These are phyloP conservation scores for Alternaria postmessia DNA, from an alignment of 2,329 filamentous ascomycete genomes.

Conservation along the genomic window DNA sequence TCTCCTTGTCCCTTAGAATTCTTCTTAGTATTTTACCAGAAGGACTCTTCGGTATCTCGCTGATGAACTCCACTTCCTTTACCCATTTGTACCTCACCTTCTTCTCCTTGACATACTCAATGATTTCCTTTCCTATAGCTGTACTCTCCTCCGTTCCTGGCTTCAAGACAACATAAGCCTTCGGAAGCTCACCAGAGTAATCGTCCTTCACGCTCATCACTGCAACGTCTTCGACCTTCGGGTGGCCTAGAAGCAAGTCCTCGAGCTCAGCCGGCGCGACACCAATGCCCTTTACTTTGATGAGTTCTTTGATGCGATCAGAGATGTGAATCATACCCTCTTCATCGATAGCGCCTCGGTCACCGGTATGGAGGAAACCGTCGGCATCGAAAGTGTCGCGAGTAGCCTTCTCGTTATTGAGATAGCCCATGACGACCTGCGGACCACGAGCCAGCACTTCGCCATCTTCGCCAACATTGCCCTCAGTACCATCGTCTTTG, in stretches of 20 bases:
- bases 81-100: conserved; percentile 59
- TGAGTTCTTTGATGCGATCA: conserved; percentile 73
- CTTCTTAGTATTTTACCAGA: conserved; percentile 59
- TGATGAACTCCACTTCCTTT: conserved; percentile 56
- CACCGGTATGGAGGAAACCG: conserved; percentile 66
- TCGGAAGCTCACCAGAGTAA: conserved; percentile 58
- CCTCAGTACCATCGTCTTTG: conserved; percentile 63
- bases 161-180: conserved; percentile 56
- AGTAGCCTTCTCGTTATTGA: conserved; percentile 55
- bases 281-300: conserved; percentile 71
- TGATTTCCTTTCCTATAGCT: conserved; percentile 52
- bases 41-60: conserved; percentile 58
- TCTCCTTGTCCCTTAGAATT: conserved; percentile 54
- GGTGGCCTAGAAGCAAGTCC: conserved; percentile 66
- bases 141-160: conserved; percentile 40
- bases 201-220: conserved; percentile 64
- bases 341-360: conserved; percentile 63
- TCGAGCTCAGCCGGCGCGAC: conserved; percentile 71
- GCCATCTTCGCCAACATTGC: conserved; percentile 61
- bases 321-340: conserved; percentile 66
- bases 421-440: conserved; percentile 61
- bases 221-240: conserved; percentile 64
- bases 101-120: conserved; percentile 54
- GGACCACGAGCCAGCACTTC: conserved; percentile 60
- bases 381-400: conserved; percentile 57